Conservation (phyloP, 2,329 filamentous ascomycete species). For the Chalara sp. region DNA sequence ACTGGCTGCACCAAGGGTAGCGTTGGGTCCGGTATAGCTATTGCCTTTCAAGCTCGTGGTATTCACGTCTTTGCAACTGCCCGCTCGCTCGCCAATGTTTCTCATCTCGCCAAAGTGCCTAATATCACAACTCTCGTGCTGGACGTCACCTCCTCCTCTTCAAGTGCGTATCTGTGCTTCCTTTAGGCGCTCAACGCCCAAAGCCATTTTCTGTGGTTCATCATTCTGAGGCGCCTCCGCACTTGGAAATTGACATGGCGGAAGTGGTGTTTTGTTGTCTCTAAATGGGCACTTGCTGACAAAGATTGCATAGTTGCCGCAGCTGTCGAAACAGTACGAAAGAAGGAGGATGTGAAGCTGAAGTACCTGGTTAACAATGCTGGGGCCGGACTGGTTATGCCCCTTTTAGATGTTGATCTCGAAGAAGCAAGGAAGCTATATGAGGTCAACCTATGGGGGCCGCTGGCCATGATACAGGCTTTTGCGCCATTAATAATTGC, state of each 20-base stretch:
- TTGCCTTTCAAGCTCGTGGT: background rate
- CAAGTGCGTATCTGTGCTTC: background rate
- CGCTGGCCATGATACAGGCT: slow-evolving; percentile 21
- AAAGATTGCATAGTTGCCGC: too few relatives aligned
- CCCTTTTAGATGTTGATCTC: slow-evolving; percentile 21
- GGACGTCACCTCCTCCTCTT: background rate
- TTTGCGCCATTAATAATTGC: slow-evolving; percentile 21
- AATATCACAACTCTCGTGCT: background rate
- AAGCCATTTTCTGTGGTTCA: too few relatives aligned
- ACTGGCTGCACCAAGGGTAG: background rate
- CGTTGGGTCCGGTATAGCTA: background rate
- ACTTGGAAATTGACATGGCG: too few relatives aligned
- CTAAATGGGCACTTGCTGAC: too few relatives aligned
- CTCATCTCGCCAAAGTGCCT: background rate
- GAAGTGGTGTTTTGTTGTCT: too few relatives aligned
- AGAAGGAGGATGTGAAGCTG: slow-evolving; percentile 29
- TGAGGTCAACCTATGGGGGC: slow-evolving; percentile 24
- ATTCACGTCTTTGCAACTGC: background rate
- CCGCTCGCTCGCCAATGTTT: background rate
- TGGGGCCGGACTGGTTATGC: slow-evolving; percentile 25
- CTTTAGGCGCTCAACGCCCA: too few relatives aligned
- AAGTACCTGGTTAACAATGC: slow-evolving; percentile 39
- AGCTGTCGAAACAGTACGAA: slow-evolving; percentile 24
- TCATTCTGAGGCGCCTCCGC: too few relatives aligned
- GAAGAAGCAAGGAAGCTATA: slow-evolving; percentile 20